Evolutionary conservation across 345 rosid genomes (phyloP), one percentile per base, ranked within the genome.

Genomic region (Brassica rapa): DNA sequence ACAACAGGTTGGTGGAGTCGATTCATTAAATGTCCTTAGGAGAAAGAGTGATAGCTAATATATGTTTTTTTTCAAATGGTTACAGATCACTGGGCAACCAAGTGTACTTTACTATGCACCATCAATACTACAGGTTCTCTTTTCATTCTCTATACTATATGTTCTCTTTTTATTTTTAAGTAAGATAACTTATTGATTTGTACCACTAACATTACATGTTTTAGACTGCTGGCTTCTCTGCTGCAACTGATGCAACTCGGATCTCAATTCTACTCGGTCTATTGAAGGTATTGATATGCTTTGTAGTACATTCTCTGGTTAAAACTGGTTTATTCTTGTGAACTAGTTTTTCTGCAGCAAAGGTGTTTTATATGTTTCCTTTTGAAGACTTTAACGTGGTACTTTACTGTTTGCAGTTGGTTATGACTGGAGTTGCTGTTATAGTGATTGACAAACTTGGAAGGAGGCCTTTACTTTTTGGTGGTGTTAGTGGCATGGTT

Each of bases 61-160:
- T 35, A 5, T 70, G 33, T 15, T 11, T 10, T 39, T 66, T 70
- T 32, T 27, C 51, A 33, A 71, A 75, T 70, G 72, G 66, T 41
- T 41, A 41, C 87, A 95, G 99, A 91, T 90, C 78, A 95, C 99
- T 2, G 99, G 99, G 76, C 99, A 95, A 83, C 99, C 99, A 70
- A 95, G 99, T 87, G 98, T 93, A 29, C 88, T 95, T 14, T 95
- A 95, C 82, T 95, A 95, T 84, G 99, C 99, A 16, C 92, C 96
- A 23, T 82, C 97, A 23, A 93, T 95, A 76, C 80, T 95, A 77
- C 87, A 95, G 98, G 99, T 95, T 71, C 10, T 71, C 6, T 43
- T 65, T 59, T 66, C 56, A 53, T 66, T 66, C 19, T 66, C 73
- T 66, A 1, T 35, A 39, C 3, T 39, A 39, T 39, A 39, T 39